Base-by-base conservation (phyloP, 441 rosid genomes). In the Euphorbia schlechtendalii region DNA sequence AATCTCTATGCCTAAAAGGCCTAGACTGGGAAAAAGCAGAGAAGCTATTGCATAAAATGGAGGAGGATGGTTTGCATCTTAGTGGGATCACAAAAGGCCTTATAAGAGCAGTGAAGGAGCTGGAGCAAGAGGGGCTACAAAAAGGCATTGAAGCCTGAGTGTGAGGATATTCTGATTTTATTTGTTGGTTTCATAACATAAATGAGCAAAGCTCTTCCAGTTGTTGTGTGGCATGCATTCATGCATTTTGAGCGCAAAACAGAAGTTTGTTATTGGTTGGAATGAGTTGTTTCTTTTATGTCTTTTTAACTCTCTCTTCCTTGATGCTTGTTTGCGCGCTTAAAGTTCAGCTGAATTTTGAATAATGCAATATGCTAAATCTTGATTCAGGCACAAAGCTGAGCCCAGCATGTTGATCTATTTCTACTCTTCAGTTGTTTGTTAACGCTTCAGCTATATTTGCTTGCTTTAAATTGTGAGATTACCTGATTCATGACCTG, bases 1-100 rank as follows among this genome's bases (percentile, higher is more conserved):
- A 84, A 58, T 87, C 96, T 18, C 85, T 85, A 48, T 87, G 96
- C 78, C 75, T 92, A 56, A 85, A 78, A 82, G 86, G 89, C 4
- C 69, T 86, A 61, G 94, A 92, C 69, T 87, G 92, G 92, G 76
- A 71, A 68, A 83, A 69, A 56, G 87, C 94, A 2, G 96, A 92
- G 79, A 76, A 82, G 77, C 77, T 92, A 64, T 65, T 74, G 65
- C 79, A 71, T 46, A 88, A 89, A 61, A 88, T 86, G 96, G 71
- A 82, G 67, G 78, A 75, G 74, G 83, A 77, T 22, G 90, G 96
- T 3, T 71, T 90, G 81, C 73, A 86, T 64, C 83, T 86, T 32
- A 82, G 81, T 63, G 96, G 85, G 10, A 89, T 84, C 71, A 86
- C 96, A 0, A 74, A 76, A 63, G 93, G 80, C 66, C 90, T 89